Conservation (phyloP, 805 yeast genomes). For the Candida fluviatilis region DNA sequence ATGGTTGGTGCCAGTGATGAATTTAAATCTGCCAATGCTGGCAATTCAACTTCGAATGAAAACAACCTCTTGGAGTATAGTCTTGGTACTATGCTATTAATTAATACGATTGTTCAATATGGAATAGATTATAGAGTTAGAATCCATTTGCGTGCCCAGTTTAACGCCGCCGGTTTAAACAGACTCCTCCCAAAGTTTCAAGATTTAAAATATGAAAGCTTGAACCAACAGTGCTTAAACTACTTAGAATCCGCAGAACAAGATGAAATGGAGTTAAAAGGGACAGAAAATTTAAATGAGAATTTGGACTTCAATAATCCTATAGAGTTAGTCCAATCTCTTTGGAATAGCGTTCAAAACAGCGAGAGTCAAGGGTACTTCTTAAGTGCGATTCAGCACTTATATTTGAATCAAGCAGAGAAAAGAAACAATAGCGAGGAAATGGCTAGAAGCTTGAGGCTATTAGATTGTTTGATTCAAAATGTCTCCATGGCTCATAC, state of each 20-base stretch:
- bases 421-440: constrained; percentile 41
- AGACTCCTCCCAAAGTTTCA: constrained; percentile 50
- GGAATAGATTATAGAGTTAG: constrained; percentile 45
- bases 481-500: constrained; percentile 53
- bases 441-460: constrained; percentile 51
- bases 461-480: constrained; percentile 62
- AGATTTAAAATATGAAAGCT: constrained; percentile 49
- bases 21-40: constrained; percentile 42
- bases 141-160: constrained; percentile 54
- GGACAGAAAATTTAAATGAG: constrained; percentile 28
- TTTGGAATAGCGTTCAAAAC: constrained; percentile 55
- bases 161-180: constrained; percentile 55
- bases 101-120: constrained; percentile 56
- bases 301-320: constrained; percentile 67
- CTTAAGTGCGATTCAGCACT: constrained; percentile 61
- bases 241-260: constrained; percentile 53
- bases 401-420: constrained; percentile 53
- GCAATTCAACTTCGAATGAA: constrained; percentile 44
- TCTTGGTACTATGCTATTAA: constrained; percentile 62
- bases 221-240: constrained; percentile 62
- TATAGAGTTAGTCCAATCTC: constrained; percentile 56
- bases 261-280: constrained; percentile 47
- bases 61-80: constrained; percentile 67
- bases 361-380: constrained; percentile 58
- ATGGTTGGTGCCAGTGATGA: constrained; percentile 91